Percentiles rank a stretch among this genome's conserved stretches.
phyloP scores from a whole-genome alignment of 495 filamentous ascomycete species.

The Penicillium desertorum region DNA sequence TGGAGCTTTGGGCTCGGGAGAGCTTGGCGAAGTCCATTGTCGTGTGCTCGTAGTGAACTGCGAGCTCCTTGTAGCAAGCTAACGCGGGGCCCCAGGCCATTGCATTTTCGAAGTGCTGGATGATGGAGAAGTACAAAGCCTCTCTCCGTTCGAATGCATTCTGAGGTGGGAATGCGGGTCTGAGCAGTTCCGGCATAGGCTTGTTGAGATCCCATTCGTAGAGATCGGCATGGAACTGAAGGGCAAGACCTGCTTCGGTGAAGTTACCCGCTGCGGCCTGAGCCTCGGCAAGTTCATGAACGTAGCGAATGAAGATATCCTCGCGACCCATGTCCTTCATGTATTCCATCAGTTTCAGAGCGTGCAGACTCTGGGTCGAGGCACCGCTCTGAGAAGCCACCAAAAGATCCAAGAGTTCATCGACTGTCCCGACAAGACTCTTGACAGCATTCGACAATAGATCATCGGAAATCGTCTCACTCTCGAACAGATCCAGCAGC shows the following conservation, averaged over 20 bases:
- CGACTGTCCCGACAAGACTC: constrained; percentile 75
- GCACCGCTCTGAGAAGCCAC: constrained; percentile 88
- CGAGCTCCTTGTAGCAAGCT: constrained; percentile 87
- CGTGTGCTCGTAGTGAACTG: constrained; percentile 81
- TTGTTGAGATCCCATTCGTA: constrained; percentile 85
- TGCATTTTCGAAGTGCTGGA: constrained; percentile 90
- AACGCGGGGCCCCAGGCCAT: constrained; percentile 89
- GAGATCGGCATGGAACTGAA: constrained; percentile 87
- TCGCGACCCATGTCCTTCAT: constrained; percentile 95
- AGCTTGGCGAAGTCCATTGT: constrained; percentile 91
- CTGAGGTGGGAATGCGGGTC: constrained; percentile 78
- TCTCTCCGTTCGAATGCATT: constrained; percentile 92
- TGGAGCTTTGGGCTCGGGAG: constrained; percentile 81
- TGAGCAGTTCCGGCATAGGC: constrained; percentile 63
- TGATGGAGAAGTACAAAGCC: constrained; percentile 87
- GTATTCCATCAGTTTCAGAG: constrained; percentile 92
- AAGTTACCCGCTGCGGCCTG: constrained; percentile 75
- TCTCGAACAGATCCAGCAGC: constrained; percentile 76
- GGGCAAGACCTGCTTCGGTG: constrained; percentile 86
- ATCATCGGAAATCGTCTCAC: constrained; percentile 66
- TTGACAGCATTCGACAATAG: constrained; percentile 73
- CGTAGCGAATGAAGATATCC: constrained; percentile 94
- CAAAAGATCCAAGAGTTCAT: constrained; percentile 87
- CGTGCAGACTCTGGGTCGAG: constrained; percentile 78
- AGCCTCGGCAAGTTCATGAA: constrained; percentile 83